Evolutionary conservation across 192 early-diverging fungal species (phyloP).

Genomic region (Coemansia javaensis): DNA sequence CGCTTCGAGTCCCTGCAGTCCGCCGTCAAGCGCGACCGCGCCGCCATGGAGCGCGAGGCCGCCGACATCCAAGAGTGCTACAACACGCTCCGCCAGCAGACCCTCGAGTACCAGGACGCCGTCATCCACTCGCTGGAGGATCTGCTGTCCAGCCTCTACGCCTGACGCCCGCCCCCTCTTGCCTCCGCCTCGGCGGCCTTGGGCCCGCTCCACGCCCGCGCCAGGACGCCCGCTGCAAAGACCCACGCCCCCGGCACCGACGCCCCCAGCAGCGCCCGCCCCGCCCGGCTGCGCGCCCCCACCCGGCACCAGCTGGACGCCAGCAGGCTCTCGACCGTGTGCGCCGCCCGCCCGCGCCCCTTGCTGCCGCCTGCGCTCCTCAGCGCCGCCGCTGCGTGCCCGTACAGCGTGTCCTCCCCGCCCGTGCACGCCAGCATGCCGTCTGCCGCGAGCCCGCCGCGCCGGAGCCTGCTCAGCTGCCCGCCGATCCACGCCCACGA

Average conservation of each 20-base stretch:
- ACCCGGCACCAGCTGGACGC: too few species aligned
- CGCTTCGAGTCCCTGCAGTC: conserved; percentile 30
- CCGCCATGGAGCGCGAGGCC: conserved; percentile 26
- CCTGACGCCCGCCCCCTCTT: too few species aligned
- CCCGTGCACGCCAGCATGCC: background rate
- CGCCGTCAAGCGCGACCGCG: conserved; percentile 23
- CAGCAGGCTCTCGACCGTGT: too few species aligned
- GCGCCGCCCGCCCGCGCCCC: too few species aligned
- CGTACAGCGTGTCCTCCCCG: conserved; percentile 45
- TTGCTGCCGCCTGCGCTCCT: too few species aligned
- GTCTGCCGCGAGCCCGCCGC: conserved; percentile 11
- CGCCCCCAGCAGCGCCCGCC: too few species aligned
- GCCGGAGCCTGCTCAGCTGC: conserved; percentile 49
- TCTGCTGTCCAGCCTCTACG: conserved; percentile 31
- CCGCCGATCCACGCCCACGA: conserved; percentile 50
- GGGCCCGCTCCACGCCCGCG: too few species aligned
- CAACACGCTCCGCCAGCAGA: conserved; percentile 41
- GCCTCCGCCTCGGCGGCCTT: too few species aligned
- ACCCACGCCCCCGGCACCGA: too few species aligned
- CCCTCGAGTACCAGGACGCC: conserved; percentile 42
- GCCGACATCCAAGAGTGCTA: conserved; percentile 37
- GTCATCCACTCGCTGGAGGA: conserved; percentile 47
- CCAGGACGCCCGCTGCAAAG: too few species aligned
- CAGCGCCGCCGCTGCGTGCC: too few species aligned
- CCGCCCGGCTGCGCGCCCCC: too few species aligned